Conservation (phyloP, 2,329 filamentous ascomycete genomes). For the Colletotrichum theobromicola region DNA sequence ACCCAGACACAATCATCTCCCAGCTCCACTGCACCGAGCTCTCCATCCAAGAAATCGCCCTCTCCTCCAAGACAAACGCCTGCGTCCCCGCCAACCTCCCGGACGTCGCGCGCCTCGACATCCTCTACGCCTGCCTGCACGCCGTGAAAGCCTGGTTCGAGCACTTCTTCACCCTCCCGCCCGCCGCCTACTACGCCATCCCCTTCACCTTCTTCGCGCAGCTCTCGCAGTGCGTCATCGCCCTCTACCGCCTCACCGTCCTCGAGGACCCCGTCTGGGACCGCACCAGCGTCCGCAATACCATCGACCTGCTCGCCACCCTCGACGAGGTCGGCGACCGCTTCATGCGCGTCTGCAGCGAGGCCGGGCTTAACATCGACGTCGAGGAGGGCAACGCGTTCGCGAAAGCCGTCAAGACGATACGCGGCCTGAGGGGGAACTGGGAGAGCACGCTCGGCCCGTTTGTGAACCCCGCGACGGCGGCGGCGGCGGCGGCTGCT, state of each 20-base stretch:
- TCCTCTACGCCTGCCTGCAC: constrained; percentile 32
- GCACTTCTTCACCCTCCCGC: constrained; percentile 36
- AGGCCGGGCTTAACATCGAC: constrained; percentile 17
- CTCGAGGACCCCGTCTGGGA: constrained; percentile 45
- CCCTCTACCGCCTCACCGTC: constrained; percentile 35
- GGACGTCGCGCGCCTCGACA: constrained; percentile 28
- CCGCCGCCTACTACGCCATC: constrained; percentile 32
- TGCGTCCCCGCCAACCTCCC: constrained; percentile 22
- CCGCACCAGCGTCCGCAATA: constrained; percentile 31
- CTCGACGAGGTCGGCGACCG: constrained; percentile 27
- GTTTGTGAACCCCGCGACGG: not conserved
- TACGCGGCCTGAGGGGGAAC: constrained; percentile 34
- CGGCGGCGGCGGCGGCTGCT: not conserved
- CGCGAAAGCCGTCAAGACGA: constrained; percentile 37
- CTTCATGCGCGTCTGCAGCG: not conserved
- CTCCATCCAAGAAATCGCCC: constrained; percentile 39
- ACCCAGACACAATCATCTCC: constrained; percentile 36
- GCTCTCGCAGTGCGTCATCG: constrained; percentile 35
- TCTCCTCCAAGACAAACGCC: constrained; percentile 7
- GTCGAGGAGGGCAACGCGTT: constrained; percentile 34
- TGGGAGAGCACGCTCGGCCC: constrained; percentile 40
- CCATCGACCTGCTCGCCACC: constrained; percentile 38
- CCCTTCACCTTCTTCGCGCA: constrained; percentile 39
- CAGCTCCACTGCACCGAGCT: constrained; percentile 41
- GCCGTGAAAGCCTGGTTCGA: constrained; percentile 30